A percentile compares a stretch with the other conserved stretches of the same genome.
phyloP scores from a whole-genome alignment of 2,329 filamentous ascomycete species.

The Lojkania enalia region DNA sequence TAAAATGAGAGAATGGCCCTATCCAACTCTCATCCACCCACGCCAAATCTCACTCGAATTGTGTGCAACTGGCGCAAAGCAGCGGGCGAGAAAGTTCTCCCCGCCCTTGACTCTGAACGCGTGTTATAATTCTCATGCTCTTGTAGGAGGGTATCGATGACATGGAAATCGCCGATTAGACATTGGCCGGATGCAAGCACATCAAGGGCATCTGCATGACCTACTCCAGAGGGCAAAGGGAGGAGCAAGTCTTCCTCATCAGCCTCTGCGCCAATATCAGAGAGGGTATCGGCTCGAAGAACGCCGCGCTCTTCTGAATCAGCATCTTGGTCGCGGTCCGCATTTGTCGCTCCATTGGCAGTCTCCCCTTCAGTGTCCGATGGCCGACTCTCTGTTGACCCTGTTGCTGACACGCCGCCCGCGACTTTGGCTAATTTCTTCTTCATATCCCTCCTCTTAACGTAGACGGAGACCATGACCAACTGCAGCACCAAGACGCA shows the following conservation, averaged over 20 bases:
- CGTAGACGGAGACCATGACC: constrained; percentile 58
- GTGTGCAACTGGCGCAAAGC: constrained; percentile 39
- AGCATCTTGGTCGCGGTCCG: constrained; percentile 53
- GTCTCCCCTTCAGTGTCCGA: neutral
- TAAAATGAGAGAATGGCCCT: too few relatives aligned
- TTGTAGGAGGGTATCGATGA: constrained; percentile 47
- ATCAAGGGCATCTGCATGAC: constrained; percentile 44
- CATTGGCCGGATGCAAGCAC: constrained; percentile 53
- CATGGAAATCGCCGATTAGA: constrained; percentile 49
- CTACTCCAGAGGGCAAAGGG: constrained; percentile 30
- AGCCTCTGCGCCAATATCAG: constrained; percentile 47
- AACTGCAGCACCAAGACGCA: constrained; percentile 60
- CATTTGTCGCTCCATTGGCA: constrained; percentile 8
- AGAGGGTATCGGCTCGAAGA: constrained; percentile 42
- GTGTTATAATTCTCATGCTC: constrained; percentile 46
- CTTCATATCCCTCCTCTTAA: constrained; percentile 56
- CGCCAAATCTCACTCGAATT: constrained; percentile 38
- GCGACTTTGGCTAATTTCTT: constrained; percentile 38
- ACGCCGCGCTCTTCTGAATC: constrained; percentile 64
- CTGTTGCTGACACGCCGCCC: constrained; percentile 17
- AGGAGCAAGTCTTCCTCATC: constrained; percentile 37
- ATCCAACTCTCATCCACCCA: too few relatives aligned
- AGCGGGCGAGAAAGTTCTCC: constrained; percentile 29
- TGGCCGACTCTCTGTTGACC: constrained; percentile 7
- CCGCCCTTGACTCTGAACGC: constrained; percentile 17